phyloP scores from a whole-genome alignment of 371 early-diverging fungal species.

The Fennellomyces sp. region DNA sequence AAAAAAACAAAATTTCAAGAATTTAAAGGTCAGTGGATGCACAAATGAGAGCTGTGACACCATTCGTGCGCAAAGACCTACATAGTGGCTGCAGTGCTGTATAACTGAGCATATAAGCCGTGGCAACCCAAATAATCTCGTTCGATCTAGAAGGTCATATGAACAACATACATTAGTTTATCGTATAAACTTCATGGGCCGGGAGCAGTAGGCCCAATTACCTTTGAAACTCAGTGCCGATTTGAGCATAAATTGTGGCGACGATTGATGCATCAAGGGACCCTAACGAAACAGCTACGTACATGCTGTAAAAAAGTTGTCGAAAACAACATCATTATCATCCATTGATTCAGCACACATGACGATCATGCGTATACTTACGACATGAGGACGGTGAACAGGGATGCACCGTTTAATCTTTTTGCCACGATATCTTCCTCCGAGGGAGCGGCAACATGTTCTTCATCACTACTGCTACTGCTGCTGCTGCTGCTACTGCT shows the following conservation, averaged over 20 bases:
- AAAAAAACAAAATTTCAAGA: slow-evolving; percentile 1
- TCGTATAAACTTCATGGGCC: too few relatives aligned
- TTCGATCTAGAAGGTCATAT: slow-evolving; percentile 36
- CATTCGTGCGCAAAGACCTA: too few relatives aligned
- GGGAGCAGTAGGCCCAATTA: too few relatives aligned
- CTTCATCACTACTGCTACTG: background rate
- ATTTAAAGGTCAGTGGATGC: background rate
- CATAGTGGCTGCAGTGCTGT: slow-evolving; percentile 81
- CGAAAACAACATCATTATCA: background rate
- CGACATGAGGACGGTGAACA: slow-evolving; percentile 29
- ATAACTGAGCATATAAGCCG: slow-evolving; percentile 74
- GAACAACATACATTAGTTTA: too few relatives aligned
- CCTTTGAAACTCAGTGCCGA: slow-evolving; percentile 75
- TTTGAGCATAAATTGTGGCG: slow-evolving; percentile 77
- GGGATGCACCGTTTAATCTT: slow-evolving; percentile 38
- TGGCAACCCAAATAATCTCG: slow-evolving; percentile 74
- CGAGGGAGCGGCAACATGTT: background rate
- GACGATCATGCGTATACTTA: background rate
- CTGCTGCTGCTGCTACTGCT: slow-evolving; percentile 3
- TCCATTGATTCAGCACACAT: too few relatives aligned
- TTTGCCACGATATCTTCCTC: slow-evolving; percentile 33
- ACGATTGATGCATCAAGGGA: slow-evolving; percentile 83
- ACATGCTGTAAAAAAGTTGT: slow-evolving; percentile 27
- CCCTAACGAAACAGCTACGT: slow-evolving; percentile 61
- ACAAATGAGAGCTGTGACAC: too few relatives aligned